A percentile compares a stretch with the other conserved stretches of the same genome.
Evolutionary conservation across 2,329 filamentous ascomycete genomes (phyloP).

Genomic region (Bertia moriformis): DNA sequence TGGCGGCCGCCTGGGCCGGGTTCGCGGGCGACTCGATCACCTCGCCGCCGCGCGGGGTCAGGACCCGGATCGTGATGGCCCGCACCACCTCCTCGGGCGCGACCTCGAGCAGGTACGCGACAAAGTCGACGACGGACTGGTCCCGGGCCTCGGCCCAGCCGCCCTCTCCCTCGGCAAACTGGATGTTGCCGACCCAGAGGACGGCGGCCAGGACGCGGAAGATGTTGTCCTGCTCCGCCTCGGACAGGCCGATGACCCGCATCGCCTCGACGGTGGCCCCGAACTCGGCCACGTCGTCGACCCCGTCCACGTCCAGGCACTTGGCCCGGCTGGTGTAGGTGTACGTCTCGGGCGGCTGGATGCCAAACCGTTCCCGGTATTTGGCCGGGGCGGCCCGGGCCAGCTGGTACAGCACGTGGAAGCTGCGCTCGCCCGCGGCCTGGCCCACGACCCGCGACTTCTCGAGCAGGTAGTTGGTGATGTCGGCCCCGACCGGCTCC

Average conservation of each 20-base stretch:
- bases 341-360: slow-evolving; percentile 86
- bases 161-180: slow-evolving; percentile 76
- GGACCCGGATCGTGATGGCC: slow-evolving; percentile 75
- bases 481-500: slow-evolving; percentile 89
- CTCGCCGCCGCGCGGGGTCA: slow-evolving; percentile 55
- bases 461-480: slow-evolving; percentile 94
- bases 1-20: slow-evolving; percentile 68
- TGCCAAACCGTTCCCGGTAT: slow-evolving; percentile 74
- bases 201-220: slow-evolving; percentile 88
- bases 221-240: slow-evolving; percentile 85
- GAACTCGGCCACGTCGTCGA: slow-evolving; percentile 82
- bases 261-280: slow-evolving; percentile 85
- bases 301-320: slow-evolving; percentile 84
- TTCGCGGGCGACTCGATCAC: slow-evolving; percentile 69
- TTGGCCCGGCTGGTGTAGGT: slow-evolving; percentile 86
- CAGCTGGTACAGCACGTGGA: slow-evolving; percentile 99
- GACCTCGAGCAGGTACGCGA: slow-evolving; percentile 85
- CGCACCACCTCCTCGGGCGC: slow-evolving; percentile 70
- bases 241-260: slow-evolving; percentile 77
- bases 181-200: slow-evolving; percentile 87
- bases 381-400: slow-evolving; percentile 82
- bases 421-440: slow-evolving; percentile 89
- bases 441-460: slow-evolving; percentile 91
- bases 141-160: slow-evolving; percentile 80
- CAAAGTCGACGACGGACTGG: slow-evolving; percentile 82